Evolutionary conservation across 2,329 filamentous ascomycete species (phyloP), one percentile per base, ranked within the genome.

Genomic region (Fusarium nodosum): DNA sequence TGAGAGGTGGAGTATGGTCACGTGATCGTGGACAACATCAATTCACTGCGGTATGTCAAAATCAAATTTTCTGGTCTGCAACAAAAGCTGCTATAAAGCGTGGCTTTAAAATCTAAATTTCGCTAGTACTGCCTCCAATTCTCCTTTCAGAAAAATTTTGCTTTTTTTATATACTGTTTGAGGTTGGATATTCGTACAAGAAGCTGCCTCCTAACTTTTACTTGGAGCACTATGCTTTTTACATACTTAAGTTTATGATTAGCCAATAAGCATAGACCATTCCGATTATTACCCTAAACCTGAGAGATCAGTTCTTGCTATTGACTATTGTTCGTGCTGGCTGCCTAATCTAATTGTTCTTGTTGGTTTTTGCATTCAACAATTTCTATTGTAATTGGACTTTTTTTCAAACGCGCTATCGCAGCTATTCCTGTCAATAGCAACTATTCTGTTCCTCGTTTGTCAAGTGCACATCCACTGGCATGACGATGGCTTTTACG

Each of bases 1-100:
- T 56, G 53, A 56, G 50, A 48, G 58, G 60, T 63, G 56, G 26
- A 31, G 18, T 10, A 15, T 1, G 2, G 10, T 74, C 72, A 74
- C 72, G 72, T 74, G 72, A 72, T 31, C 12, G 2, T 20, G 13
- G 5, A 28, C 26, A 13, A 16, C n/a, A 52, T 20, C 30, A 59
- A 34, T 47, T 26, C 44, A 20, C 41, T 12, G 30, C 8, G 31
- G 18, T 8, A 39, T 31, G 18, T 30, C 7, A 12, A 16, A 13
- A 41, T 24, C 30, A 30, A 9, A 12, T 26, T 26, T 4, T 28
- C 42, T 30, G 20, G 57, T 60, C 18, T 30, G 10, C 12, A 46
- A 46, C n/a, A 46, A 46, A 20, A n/a, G 22, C 7, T 28, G 7
- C 36, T 26, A 11, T 12, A 22, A 36, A 22, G 3, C 16, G 24